Conservation (phyloP, 2,329 filamentous ascomycete genomes). For the Apiospora sp. region DNA sequence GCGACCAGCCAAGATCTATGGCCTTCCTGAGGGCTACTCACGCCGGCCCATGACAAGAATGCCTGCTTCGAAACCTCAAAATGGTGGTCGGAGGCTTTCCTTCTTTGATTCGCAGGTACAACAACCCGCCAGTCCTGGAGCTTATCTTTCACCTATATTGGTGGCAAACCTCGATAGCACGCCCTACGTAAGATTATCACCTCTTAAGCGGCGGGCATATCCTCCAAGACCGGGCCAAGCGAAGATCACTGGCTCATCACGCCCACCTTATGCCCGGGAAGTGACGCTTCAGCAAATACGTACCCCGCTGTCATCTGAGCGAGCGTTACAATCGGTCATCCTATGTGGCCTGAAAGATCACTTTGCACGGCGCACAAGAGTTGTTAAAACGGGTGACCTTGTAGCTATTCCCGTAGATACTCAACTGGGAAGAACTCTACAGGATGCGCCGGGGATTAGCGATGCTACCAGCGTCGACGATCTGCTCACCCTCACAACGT, state of each 20-base stretch:
- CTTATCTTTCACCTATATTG: slow-evolving; percentile 85
- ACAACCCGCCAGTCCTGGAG: slow-evolving; percentile 63
- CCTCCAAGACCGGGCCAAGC: slow-evolving; percentile 61
- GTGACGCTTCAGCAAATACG: slow-evolving; percentile 89
- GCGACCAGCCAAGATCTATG: slow-evolving; percentile 89
- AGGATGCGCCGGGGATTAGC: slow-evolving; percentile 70
- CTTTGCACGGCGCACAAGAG: slow-evolving; percentile 82
- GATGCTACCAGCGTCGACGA: slow-evolving; percentile 77
- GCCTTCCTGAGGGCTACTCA: slow-evolving; percentile 79
- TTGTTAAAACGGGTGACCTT: slow-evolving; percentile 87
- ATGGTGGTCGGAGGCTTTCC: slow-evolving; percentile 59
- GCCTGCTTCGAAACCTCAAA: slow-evolving; percentile 60
- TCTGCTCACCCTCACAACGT: slow-evolving; percentile 61
- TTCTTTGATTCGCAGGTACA: slow-evolving; percentile 75
- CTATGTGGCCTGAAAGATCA: slow-evolving; percentile 88
- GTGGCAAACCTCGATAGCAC: slow-evolving; percentile 85
- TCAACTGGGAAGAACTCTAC: slow-evolving; percentile 80
- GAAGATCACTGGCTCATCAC: slow-evolving; percentile 62
- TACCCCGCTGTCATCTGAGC: slow-evolving; percentile 87
- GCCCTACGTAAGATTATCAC: slow-evolving; percentile 79
- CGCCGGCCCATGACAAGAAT: slow-evolving; percentile 68
- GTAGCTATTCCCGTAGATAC: slow-evolving; percentile 91
- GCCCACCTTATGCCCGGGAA: slow-evolving; percentile 71
- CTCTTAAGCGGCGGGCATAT: slow-evolving; percentile 64
- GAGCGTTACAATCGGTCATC: slow-evolving; percentile 83